Base-by-base conservation (phyloP, 495 filamentous ascomycete species). In the Usnea hakonensis region DNA sequence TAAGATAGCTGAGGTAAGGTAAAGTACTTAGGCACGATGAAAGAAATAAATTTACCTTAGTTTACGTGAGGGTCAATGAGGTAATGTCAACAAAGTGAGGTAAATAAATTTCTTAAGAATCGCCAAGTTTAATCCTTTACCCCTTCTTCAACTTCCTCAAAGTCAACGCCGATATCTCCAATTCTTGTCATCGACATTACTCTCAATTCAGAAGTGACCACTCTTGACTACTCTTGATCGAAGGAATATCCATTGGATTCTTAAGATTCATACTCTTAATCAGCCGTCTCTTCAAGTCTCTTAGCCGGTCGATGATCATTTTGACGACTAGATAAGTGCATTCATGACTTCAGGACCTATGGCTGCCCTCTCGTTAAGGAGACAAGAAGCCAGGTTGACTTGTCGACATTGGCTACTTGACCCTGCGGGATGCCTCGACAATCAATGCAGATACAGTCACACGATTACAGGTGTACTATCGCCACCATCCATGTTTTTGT, bases 371-470 rank as follows among this genome's bases (percentile, higher is more conserved):
- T 35, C 57, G 13, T 30, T 43, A 19, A 55, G 35, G 8, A 32
- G 33, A n/a, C n/a, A n/a, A 37, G 55, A 50, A 23, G 32, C 53
- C 19, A 35, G 36, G 13, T 10, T 62, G n/a, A 65, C 64, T 0
- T 65, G 64, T 35, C 59, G 64, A 0, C 64, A 60, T 16, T 65
- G 64, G 64, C 19, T 62, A 14, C 53, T 65, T 13, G 64, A 65
- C 44, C 64, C 59, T 3, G 30, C 30, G n/a, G 64, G 64, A 17
- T 65, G 64, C 53, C 28, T 19, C 4, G 14, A 62, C 32, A 33
- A 58, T 46, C 56, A 55, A 30, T 65, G 64, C 57, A 53, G 41
- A 16, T 65, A 65, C 30, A 37, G 36, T 7, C 64, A 65, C 30
- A 43, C 23, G 9, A 57, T 62, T 10, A 58, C 60, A n/a, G 48